Evolutionary conservation across 441 rosid genomes (phyloP), one percentile per base, ranked within the genome.

Genomic region (Brassica hybrid): DNA sequence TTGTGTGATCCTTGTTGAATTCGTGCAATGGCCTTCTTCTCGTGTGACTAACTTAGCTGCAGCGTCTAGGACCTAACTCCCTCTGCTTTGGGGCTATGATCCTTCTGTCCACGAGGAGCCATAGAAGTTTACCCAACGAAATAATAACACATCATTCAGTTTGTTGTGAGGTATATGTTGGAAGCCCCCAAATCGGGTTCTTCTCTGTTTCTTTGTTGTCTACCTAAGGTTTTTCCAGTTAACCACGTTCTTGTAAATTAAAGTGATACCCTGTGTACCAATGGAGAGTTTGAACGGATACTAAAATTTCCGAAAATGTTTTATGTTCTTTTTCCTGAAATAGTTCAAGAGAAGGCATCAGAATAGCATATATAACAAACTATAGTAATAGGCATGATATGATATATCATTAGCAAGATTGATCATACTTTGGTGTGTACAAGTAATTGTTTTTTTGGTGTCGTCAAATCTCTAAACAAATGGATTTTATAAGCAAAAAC

Each of bases 21-120:
- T 68, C 56, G 32, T 56, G 71, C 70, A 18, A 61, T 68, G 60
- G 67, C n/a, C n/a, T n/a, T n/a, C 72, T 76, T 76, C 60, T 38
- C 30, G 64, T 72, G 64, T 72, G 79, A 65, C 82, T 71, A 69
- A 43, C 67, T 68, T 79, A 23, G 58, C 48, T 69, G 71, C 71
- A 78, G 65, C 69, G 41, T 12, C 78, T 43, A 68, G 75, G 75
- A 69, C 71, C 12, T 56, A 68, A 38, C 57, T 71, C 41, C 66
- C 25, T 72, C 48, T 62, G 12, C 71, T 74, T 43, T 43, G 67
- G 71, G 79, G 41, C 30, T 74, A 7, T 68, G 63, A 43, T 69
- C 78, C 67, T 68, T 67, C 60, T 52, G 61, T 67, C 54, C 60
- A 62, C 65, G 18, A 62, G 61, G 71, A 69, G 71, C 62, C 61